These are phyloP conservation scores for Arabidopsis lyrata DNA, from an alignment of 441 rosid genomes.

Conservation along the genomic window DNA sequence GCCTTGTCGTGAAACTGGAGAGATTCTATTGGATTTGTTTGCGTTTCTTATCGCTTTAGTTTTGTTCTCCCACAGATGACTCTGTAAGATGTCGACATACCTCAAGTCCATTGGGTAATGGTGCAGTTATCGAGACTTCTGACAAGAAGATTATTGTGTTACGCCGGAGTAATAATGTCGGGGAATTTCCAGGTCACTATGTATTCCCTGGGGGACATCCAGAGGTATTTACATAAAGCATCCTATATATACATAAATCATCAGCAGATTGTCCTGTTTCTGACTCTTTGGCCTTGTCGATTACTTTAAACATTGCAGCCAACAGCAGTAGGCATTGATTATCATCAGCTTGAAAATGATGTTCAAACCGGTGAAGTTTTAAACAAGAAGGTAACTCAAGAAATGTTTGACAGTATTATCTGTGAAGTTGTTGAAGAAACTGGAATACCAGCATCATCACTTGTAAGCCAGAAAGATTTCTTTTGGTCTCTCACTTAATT, in stretches of 20 bases:
- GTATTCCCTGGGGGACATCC: constrained; percentile 98
- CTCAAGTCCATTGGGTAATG: constrained; percentile 89
- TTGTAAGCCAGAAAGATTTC: constrained; percentile 53
- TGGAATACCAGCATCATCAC: constrained; percentile 79
- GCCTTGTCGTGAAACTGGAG: neutral
- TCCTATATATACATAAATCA: constrained; percentile 4
- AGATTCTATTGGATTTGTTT: neutral
- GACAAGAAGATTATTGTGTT: constrained; percentile 76
- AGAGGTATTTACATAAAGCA: constrained; percentile 58
- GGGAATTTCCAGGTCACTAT: constrained; percentile 90
- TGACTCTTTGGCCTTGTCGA: neutral
- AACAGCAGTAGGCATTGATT: constrained; percentile 58
- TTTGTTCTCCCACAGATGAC: constrained; percentile 61
- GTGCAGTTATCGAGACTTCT: constrained; percentile 77
- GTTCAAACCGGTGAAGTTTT: constrained; percentile 38
- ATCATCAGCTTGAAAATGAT: constrained; percentile 47
- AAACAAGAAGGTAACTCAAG: constrained; percentile 64
- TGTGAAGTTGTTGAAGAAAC: constrained; percentile 91
- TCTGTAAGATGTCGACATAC: constrained; percentile 67
- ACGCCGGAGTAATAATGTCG: constrained; percentile 85
- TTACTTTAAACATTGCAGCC: constrained; percentile 59
- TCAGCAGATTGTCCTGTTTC: neutral
- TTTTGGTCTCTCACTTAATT: neutral
- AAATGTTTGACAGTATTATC: constrained; percentile 83
- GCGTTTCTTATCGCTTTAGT: constrained; percentile 11